These are phyloP conservation scores for Cardiospermum halicacabum DNA, from an alignment of 345 rosid species.

Conservation along the genomic window DNA sequence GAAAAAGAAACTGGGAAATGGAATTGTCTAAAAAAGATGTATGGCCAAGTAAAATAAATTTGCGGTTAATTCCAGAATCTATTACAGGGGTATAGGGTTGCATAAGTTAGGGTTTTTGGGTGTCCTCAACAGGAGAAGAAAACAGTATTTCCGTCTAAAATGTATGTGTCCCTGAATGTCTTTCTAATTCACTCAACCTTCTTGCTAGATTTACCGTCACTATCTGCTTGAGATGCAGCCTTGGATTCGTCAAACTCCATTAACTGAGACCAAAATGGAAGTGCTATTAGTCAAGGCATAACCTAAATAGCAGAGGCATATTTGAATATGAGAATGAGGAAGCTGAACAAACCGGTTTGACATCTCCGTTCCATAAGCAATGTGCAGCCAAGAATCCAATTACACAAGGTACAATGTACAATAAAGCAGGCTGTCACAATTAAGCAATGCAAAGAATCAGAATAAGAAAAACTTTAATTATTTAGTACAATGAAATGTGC, in stretches of 20 bases:
- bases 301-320: neutral
- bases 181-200: slow-evolving; percentile 31
- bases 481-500: neutral
- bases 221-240: slow-evolving; percentile 28
- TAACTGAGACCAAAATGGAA: slow-evolving; percentile 40
- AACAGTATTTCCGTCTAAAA: slow-evolving; percentile 13
- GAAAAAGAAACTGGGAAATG: neutral
- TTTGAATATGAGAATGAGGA: neutral
- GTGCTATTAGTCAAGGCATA: neutral
- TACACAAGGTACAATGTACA: slow-evolving; percentile 91
- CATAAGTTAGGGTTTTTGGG: slow-evolving; percentile 21
- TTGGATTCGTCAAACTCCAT: slow-evolving; percentile 87
- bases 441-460: neutral
- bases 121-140: slow-evolving; percentile 7
- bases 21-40: neutral
- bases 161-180: slow-evolving; percentile 5
- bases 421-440: slow-evolving; percentile 96
- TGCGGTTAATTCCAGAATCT: slow-evolving; percentile 33
- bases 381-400: slow-evolving; percentile 92
- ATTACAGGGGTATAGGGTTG: slow-evolving; percentile 28
- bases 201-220: slow-evolving; percentile 34
- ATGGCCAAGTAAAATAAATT: slow-evolving; percentile 14
- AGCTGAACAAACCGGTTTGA: slow-evolving; percentile 69
- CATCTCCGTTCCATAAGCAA: slow-evolving; percentile 88
- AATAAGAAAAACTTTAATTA: neutral